Base-by-base conservation (phyloP, 371 early-diverging fungal species). In the Nematocida sp. region DNA sequence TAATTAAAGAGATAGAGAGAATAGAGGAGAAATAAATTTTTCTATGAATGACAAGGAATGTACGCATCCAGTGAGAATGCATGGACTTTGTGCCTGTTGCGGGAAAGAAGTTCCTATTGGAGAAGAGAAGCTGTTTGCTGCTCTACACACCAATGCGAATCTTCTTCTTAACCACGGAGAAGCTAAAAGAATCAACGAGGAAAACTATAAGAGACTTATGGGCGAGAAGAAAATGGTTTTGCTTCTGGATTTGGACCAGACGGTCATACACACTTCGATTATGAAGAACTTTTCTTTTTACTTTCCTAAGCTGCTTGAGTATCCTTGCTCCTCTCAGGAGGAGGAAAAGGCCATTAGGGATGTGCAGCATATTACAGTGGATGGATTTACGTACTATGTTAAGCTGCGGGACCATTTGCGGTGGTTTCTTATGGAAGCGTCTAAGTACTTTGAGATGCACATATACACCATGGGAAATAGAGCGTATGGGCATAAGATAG, bases 381-480 rank as follows among this genome's bases (percentile, higher is more conserved):
- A 71, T 26, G 75, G 63, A 36, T 61, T 51, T 32, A 65, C 40
- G n/a, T 84, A 61, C 47, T 77, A 55, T 60, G 78, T 81, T 11
- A 79, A 75, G 25, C 53, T 59, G 26, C 80, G 89, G 36, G 94
- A 94, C 0, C 87, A 88, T 9, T 86, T 94, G 13, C 81, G 84
- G 7, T 85, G 88, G 47, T 94, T 97, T 79, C 82, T 98, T 35
- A 80, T 86, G 53, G 78, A 84, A 49, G 80, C 92, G 0, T 83
- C 86, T 11, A 67, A 86, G 61, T 57, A 81, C 26, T 79, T 88
- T 81, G 97, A 97, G 80, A 84, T 97, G 64, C 97, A 96, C 82
- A 91, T 98, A 60, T 98, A 97, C 81, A 97, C 99, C 1, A 94
- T 96, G 95, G 99, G 99, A 16, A 91, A 92, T 1, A 86, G 93